Percentiles rank a stretch among this genome's conserved stretches.
Conservation (phyloP, 768 basidiomycete genomes). For the Boletus rubescentipes region DNA sequence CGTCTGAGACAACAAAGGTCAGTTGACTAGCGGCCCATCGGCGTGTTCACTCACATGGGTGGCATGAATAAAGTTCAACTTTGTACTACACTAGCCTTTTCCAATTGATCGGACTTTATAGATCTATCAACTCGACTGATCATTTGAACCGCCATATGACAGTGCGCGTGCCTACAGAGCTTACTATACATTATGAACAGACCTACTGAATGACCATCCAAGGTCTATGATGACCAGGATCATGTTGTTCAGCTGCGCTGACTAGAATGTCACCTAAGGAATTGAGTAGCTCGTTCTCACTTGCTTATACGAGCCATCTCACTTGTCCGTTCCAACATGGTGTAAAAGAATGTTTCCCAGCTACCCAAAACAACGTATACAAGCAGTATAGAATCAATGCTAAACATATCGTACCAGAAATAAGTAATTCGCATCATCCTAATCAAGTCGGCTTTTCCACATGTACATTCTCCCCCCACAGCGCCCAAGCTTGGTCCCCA, state of each 20-base stretch:
- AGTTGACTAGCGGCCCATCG: background rate
- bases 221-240: too few relatives aligned
- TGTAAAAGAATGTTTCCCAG: background rate
- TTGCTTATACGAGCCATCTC: too few relatives aligned
- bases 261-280: too few relatives aligned
- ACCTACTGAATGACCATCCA: too few relatives aligned
- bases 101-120: too few relatives aligned
- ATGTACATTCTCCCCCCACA: conserved; percentile 36
- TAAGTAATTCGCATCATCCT: conserved; percentile 13
- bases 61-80: conserved; percentile 21
- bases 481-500: conserved; percentile 44
- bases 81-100: too few relatives aligned
- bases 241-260: too few relatives aligned
- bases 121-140: too few relatives aligned
- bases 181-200: too few relatives aligned
- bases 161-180: too few relatives aligned
- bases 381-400: conserved; percentile 13
- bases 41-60: conserved; percentile 27
- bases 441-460: conserved; percentile 32
- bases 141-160: too few relatives aligned
- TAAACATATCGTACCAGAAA: conserved; percentile 14
- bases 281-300: too few relatives aligned
- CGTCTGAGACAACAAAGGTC: conserved; percentile 47
- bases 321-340: background rate
- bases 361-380: conserved; percentile 15